Base-by-base conservation (phyloP, 2,329 filamentous ascomycete species). In the Thielaviopsis populi region DNA sequence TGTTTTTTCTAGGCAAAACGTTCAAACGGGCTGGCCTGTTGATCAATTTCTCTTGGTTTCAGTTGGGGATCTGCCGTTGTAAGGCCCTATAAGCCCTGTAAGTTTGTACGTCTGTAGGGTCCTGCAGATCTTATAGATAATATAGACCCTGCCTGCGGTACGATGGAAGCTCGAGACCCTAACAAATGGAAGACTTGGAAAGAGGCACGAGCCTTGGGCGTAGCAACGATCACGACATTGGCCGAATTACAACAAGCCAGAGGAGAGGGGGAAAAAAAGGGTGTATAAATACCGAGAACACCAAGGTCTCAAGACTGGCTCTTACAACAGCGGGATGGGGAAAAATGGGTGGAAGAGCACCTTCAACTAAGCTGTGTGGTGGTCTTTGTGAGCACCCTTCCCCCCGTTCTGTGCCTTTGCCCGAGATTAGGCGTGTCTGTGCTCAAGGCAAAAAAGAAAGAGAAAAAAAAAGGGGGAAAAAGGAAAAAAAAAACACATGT, bases 401-500 rank as follows among this genome's bases (percentile, higher is more conserved):
- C 41, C 17, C 63, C 60, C 53, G 54, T 59, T 62, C 63, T 40
- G 64, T 63, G n/a, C 60, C 53, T 63, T 59, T 42, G 64, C 41
- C 64, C 64, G 64, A 65, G 60, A 65, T 65, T 65, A 63, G 19
- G 56, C 42, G 60, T 40, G 60, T 65, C 60, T 65, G 64, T 62
- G 61, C 61, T 59, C 33, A 27, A 33, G 8, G 37, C 6, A 22
- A 24, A 59, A 41, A 17, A 30, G 24, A 13, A 33, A 24, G 22
- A 7, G 27, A 24, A 24, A 53, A 19, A 30, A 22, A 24, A 22
- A 22, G 10, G 5, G 19, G 15, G 41, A 11, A 11, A 4, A 15
- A 53, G 46, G 1, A 22, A 53, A 53, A 22, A 10, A 50, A 24
- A 15, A 19, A 27, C 24, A 50, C 13, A 50, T 15, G 19, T 19